phyloP scores from a whole-genome alignment of 306 rosid genomes.

The Sicyos baderoa region DNA sequence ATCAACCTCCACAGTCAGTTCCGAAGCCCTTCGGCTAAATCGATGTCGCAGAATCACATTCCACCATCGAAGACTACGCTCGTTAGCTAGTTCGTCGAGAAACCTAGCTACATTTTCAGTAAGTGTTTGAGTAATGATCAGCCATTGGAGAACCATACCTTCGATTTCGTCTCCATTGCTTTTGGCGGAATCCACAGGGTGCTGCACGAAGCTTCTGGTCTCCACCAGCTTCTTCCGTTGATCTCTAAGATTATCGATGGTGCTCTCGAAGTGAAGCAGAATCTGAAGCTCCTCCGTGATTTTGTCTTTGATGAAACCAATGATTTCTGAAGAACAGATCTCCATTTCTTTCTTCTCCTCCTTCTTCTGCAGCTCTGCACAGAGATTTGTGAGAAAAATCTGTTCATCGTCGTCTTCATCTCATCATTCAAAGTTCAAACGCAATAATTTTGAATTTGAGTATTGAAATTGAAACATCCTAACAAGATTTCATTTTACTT shows the following conservation, averaged over 20 bases:
- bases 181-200: slow-evolving; percentile 3
- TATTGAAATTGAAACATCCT: background rate
- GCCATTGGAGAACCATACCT: slow-evolving; percentile 19
- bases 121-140: background rate
- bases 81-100: background rate
- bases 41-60: slow-evolving; percentile 1
- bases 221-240: background rate
- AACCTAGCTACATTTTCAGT: background rate
- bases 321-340: background rate
- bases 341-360: background rate
- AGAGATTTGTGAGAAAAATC: background rate
- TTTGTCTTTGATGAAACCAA: background rate
- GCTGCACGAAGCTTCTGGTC: background rate
- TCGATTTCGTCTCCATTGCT: slow-evolving; percentile 10
- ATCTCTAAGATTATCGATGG: background rate
- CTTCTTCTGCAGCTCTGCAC: background rate
- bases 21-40: slow-evolving; percentile 15
- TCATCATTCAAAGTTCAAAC: background rate
- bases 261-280: slow-evolving; percentile 8
- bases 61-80: background rate
- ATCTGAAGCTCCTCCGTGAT: slow-evolving; percentile 19
- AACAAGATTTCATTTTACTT: too few species aligned
- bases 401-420: background rate
- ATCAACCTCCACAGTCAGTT: background rate
- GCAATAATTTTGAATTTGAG: background rate